Conservation (phyloP, 1,284 basidiomycete species). For the Ustilago bromivora region DNA sequence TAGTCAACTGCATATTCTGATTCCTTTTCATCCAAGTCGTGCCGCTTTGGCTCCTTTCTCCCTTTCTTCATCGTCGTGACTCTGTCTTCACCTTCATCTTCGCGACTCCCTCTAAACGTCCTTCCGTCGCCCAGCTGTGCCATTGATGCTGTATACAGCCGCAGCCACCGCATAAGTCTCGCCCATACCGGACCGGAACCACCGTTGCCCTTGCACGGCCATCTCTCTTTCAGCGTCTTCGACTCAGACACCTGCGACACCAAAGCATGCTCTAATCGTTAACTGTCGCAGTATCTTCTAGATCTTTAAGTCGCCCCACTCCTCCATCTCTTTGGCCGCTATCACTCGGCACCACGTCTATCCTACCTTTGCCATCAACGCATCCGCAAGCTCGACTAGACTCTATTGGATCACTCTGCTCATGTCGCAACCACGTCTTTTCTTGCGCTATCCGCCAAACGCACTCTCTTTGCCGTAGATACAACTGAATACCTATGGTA, state of each 20-base stretch:
- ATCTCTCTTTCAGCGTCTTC: not conserved
- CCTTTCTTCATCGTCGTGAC: not conserved
- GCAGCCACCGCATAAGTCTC: not conserved
- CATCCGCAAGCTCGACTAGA: not conserved
- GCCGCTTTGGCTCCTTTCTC: not conserved
- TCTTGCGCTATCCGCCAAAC: constrained; percentile 10
- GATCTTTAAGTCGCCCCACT: not conserved
- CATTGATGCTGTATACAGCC: not conserved
- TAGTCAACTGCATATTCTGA: constrained; percentile 6
- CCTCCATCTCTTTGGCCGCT: constrained; percentile 1
- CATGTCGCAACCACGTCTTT: constrained; percentile 13
- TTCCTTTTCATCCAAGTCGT: constrained; percentile 11
- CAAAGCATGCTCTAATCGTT: constrained; percentile 1
- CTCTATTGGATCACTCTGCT: not conserved
- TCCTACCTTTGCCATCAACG: not conserved
- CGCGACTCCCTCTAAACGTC: not conserved
- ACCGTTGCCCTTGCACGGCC: no score
- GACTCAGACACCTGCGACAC: not conserved
- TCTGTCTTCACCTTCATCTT: not conserved
- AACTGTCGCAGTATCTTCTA: not conserved
- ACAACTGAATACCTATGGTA: constrained; percentile 56
- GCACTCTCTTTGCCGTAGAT: constrained; percentile 57
- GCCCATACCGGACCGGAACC: no score
- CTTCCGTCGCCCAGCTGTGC: no score
- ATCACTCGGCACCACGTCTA: not conserved